Evolutionary conservation across 306 rosid genomes (phyloP).

Genomic region (Fagus crenata): DNA sequence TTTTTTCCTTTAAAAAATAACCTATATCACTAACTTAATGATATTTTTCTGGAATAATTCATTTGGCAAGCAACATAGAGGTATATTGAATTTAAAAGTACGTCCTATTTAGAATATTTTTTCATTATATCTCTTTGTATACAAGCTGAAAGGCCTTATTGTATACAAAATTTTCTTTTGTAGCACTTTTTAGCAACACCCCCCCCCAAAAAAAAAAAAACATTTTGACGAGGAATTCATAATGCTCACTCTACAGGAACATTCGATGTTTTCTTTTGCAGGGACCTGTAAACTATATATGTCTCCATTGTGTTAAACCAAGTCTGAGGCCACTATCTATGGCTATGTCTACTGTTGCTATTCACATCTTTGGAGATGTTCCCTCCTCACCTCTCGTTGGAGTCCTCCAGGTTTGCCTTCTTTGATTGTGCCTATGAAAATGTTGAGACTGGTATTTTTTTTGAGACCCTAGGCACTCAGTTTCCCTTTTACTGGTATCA

Average conservation of each 20-base stretch:
- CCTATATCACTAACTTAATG: not conserved
- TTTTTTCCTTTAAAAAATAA: not conserved
- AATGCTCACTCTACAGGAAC: not conserved
- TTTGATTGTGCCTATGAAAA: not conserved
- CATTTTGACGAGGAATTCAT: conserved; percentile 7
- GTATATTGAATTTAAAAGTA: not conserved
- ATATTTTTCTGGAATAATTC: not conserved
- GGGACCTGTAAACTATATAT: conserved; percentile 78
- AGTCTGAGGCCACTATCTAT: conserved; percentile 83
- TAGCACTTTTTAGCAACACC: not conserved
- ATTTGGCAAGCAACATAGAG: not conserved
- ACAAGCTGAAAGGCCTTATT: conserved; percentile 6
- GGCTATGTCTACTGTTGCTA: conserved; percentile 77
- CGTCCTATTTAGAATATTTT: not conserved
- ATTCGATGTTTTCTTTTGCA: conserved; percentile 35
- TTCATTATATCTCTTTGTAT: not conserved
- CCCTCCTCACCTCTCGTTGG: conserved; percentile 94
- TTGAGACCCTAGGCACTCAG: not conserved
- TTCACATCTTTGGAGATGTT: conserved; percentile 87
- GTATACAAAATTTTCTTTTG: not conserved
- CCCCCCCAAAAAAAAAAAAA: not conserved
- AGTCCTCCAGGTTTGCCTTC: conserved; percentile 63
- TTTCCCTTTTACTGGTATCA: not conserved
- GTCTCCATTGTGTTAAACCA: conserved; percentile 71
- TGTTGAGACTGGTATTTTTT: not conserved